Base-by-base conservation (phyloP, 2,329 filamentous ascomycete species). In the Colletotrichum cordylinicola region DNA sequence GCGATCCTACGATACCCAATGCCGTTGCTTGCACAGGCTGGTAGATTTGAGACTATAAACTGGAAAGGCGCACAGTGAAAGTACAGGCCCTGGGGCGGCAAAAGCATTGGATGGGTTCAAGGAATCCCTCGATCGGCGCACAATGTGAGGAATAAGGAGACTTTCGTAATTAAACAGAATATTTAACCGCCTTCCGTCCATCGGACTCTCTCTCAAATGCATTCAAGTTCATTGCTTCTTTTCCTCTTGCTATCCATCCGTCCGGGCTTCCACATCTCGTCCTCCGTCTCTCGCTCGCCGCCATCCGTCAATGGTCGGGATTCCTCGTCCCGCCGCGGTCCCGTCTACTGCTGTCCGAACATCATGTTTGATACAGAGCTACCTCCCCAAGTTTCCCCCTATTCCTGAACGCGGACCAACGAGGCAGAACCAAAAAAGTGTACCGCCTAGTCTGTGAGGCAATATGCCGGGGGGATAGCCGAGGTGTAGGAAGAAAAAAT, bases 131-230 rank as follows among this genome's bases (percentile, higher is more conserved):
- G 24, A 43, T 7, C 21, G 8, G 35, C 58, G 60, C 43, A 48
- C 13, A 43, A 24, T 64, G 43, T n/a, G 35, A 64, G 21, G 33
- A 68, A 65, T 65, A 73, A 75, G 64, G 73, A 75, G 58, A 77
- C 69, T 78, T 75, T 78, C 77, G 69, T 78, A 75, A 78, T 78
- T 78, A 78, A 75, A 77, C 75, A 77, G 66, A 72, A 73, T 78
- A 78, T 78, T 65, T 60, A 72, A 62, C 77, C 77, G 62, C 77
- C 75, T 68, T 72, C 65, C 71, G 60, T 74, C 75, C 67, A 64
- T 71, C 68, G 39, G 48, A 55, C 69, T 72, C 72, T 72, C 72
- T 76, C 76, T 69, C 73, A 76, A 76, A 67, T 76, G 74, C 73
- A 76, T 77, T 69, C 64, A 77, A 74, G 75, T 74, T 77, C 74